Evolutionary conservation across 495 filamentous ascomycete genomes (phyloP).

Genomic region (Xylaria scruposa): DNA sequence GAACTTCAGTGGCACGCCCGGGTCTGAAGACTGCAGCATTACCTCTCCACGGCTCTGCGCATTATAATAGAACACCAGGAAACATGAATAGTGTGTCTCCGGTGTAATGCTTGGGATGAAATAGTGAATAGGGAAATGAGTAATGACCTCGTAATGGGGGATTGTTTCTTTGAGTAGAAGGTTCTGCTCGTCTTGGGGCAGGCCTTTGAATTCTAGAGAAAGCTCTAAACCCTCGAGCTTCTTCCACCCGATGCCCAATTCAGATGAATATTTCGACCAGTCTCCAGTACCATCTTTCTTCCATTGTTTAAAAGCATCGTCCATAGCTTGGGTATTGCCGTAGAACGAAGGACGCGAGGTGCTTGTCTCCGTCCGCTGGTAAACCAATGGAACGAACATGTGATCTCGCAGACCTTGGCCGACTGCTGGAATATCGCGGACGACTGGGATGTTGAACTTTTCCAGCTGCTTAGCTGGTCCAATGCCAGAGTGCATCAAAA

Average conservation of each 20-base stretch:
- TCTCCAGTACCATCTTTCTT: slow-evolving; percentile 52
- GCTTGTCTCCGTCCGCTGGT: slow-evolving; percentile 35
- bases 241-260: slow-evolving; percentile 59
- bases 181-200: slow-evolving; percentile 47
- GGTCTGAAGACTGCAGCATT: slow-evolving; percentile 61
- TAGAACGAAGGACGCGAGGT: slow-evolving; percentile 43
- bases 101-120: slow-evolving; percentile 44
- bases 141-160: slow-evolving; percentile 48
- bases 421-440: slow-evolving; percentile 56
- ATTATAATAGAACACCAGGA: slow-evolving; percentile 46
- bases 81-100: slow-evolving; percentile 37
- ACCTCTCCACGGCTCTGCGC: slow-evolving; percentile 56
- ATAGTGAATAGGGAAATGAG: slow-evolving; percentile 53
- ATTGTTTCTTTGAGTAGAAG: slow-evolving; percentile 53
- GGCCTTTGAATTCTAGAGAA: slow-evolving; percentile 52
- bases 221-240: slow-evolving; percentile 52
- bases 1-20: slow-evolving; percentile 59
- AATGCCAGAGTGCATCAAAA: slow-evolving; percentile 71
- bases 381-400: slow-evolving; percentile 38
- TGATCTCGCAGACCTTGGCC: slow-evolving; percentile 67
- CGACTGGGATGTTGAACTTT: slow-evolving; percentile 58
- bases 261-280: slow-evolving; percentile 51
- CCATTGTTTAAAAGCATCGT: slow-evolving; percentile 56
- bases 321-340: slow-evolving; percentile 43
- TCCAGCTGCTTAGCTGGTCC: slow-evolving; percentile 60